Evolutionary conservation across 441 rosid species (phyloP).

Genomic region (Croton setiger): DNA sequence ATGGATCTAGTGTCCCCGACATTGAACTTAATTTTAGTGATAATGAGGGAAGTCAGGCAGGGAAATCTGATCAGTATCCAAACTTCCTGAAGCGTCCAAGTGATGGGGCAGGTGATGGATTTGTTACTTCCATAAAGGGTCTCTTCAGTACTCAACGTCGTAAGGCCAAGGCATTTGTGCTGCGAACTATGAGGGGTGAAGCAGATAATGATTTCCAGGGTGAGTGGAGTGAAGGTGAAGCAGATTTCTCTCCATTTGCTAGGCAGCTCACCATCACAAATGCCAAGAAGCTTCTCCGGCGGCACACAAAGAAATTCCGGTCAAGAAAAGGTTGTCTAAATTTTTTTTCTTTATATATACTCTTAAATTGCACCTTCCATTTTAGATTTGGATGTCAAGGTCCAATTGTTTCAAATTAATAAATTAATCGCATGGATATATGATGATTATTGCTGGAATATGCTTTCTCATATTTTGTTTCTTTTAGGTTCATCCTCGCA

Average conservation of each 20-base stretch:
- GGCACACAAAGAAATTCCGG: slow-evolving; percentile 90
- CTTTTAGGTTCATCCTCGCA: slow-evolving; percentile 76
- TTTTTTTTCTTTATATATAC: background rate
- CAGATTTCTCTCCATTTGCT: slow-evolving; percentile 80
- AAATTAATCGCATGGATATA: background rate
- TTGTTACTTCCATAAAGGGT: slow-evolving; percentile 90
- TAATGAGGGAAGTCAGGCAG: slow-evolving; percentile 58
- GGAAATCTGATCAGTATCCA: slow-evolving; percentile 67
- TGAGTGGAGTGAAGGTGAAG: slow-evolving; percentile 97
- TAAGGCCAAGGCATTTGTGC: slow-evolving; percentile 92
- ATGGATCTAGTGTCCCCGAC: slow-evolving; percentile 49
- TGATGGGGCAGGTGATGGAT: slow-evolving; percentile 99
- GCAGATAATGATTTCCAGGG: slow-evolving; percentile 86
- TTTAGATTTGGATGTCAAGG: background rate
- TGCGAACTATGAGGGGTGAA: slow-evolving; percentile 98
- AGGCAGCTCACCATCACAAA: slow-evolving; percentile 91
- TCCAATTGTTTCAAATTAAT: too few relatives aligned
- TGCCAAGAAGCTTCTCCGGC: slow-evolving; percentile 82
- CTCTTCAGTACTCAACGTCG: slow-evolving; percentile 94
- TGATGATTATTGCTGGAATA: background rate
- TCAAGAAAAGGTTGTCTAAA: slow-evolving; percentile 66
- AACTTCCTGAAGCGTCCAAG: slow-evolving; percentile 77
- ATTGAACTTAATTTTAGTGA: slow-evolving; percentile 81
- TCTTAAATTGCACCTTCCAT: background rate
- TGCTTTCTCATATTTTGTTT: background rate